A percentile compares a stretch with the other conserved stretches of the same genome.
Evolutionary conservation across 257 asterid genomes (phyloP).

Genomic region (Buddleja alternifolia): DNA sequence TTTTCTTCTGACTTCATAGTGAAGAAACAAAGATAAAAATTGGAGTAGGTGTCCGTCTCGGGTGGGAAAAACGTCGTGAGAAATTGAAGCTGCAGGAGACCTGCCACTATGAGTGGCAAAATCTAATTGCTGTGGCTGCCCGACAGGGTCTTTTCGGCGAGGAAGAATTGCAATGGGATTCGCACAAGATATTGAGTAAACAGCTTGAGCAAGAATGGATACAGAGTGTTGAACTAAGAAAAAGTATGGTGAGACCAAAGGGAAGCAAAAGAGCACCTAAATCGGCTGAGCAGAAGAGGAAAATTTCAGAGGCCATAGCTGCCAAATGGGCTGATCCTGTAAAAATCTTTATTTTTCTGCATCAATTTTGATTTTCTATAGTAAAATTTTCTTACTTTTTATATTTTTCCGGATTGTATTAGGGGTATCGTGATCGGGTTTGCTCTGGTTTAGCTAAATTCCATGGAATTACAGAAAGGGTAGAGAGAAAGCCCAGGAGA

Average conservation of each 20-base stretch:
- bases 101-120: constrained; percentile 79
- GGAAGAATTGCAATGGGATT: constrained; percentile 84
- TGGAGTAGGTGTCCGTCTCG: constrained; percentile 80
- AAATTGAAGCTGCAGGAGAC: constrained; percentile 75
- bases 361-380: not conserved
- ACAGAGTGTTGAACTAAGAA: constrained; percentile 69
- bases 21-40: constrained; percentile 79
- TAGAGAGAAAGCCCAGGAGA: constrained; percentile 64
- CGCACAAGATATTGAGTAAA: constrained; percentile 55
- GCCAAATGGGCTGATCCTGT: constrained; percentile 99
- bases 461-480: constrained; percentile 62
- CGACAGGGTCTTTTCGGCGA: constrained; percentile 70
- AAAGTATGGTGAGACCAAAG: constrained; percentile 45
- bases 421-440: constrained; percentile 78
- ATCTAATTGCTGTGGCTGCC: constrained; percentile 76
- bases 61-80: constrained; percentile 89
- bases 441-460: constrained; percentile 66
- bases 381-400: not conserved
- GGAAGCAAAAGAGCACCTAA: constrained; percentile 92
- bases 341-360: constrained; percentile 33
- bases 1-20: constrained; percentile 39
- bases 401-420: constrained; percentile 11
- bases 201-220: constrained; percentile 72
- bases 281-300: constrained; percentile 86
- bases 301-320: constrained; percentile 83